These are phyloP conservation scores for Marchantia paleacea DNA, from an alignment of 225 moss, liverwort and hornwort species.

Conservation along the genomic window DNA sequence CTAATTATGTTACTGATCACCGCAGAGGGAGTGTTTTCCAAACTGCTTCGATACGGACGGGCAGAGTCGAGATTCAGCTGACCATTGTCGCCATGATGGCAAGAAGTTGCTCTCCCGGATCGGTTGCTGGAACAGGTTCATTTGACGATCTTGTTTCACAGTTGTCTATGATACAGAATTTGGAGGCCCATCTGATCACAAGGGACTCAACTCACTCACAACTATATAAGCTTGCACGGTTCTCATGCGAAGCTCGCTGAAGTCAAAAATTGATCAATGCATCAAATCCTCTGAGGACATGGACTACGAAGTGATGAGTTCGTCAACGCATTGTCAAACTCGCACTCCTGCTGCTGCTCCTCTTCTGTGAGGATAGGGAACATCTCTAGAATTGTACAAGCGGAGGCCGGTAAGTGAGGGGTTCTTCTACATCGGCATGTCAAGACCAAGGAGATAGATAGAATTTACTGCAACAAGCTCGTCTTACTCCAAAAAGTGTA, in stretches of 20 bases:
- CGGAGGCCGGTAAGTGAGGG: neutral
- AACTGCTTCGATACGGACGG: too few species aligned
- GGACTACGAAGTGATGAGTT: neutral
- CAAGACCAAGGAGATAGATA: neutral
- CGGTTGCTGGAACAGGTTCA: neutral
- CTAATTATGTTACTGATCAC: too few species aligned
- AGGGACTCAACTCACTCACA: neutral
- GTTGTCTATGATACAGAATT: slow-evolving; percentile 1
- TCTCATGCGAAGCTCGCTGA: neutral
- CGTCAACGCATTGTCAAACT: neutral
- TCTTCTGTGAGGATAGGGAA: neutral
- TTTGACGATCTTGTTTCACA: neutral
- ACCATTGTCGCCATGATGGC: too few species aligned
- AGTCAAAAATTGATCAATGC: neutral
- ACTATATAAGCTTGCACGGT: neutral
- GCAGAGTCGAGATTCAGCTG: too few species aligned
- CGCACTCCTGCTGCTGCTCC: neutral
- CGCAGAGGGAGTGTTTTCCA: too few species aligned
- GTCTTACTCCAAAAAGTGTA: neutral
- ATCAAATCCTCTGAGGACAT: neutral
- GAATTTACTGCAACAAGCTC: neutral
- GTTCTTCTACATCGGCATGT: neutral
- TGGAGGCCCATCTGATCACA: neutral
- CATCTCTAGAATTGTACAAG: neutral
- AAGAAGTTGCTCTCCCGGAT: neutral